Percentiles rank a stretch among this genome's conserved stretches.
Evolutionary conservation across 805 yeast species (phyloP).

Genomic region (Zygoascus bituminiphila): DNA sequence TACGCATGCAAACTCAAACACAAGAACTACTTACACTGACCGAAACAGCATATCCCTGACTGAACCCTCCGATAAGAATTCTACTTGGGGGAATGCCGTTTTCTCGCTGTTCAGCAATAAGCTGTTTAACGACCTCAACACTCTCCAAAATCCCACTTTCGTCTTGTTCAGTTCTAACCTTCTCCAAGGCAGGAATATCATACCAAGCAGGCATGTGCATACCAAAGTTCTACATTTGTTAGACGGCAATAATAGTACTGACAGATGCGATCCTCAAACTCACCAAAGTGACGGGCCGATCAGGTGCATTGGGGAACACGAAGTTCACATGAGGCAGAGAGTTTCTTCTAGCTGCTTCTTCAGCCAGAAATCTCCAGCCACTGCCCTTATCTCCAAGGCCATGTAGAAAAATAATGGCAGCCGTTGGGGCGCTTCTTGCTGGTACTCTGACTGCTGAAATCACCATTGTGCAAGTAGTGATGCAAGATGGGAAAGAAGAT

Average conservation of each 20-base stretch:
- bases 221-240: slow-evolving; percentile 49
- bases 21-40: slow-evolving; percentile 27
- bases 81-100: slow-evolving; percentile 35
- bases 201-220: slow-evolving; percentile 78
- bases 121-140: slow-evolving; percentile 23
- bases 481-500: neutral
- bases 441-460: slow-evolving; percentile 32
- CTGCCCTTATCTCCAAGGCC: slow-evolving; percentile 88
- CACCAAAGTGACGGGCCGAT: slow-evolving; percentile 50
- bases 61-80: slow-evolving; percentile 88
- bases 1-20: neutral
- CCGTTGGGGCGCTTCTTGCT: slow-evolving; percentile 39
- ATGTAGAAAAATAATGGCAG: slow-evolving; percentile 70
- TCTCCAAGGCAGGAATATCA: slow-evolving; percentile 44
- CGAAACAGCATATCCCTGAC: slow-evolving; percentile 86
- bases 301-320: slow-evolving; percentile 89
- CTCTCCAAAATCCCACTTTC: slow-evolving; percentile 31
- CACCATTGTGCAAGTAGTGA: slow-evolving; percentile 7
- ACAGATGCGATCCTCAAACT: too few relatives aligned
- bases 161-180: slow-evolving; percentile 28
- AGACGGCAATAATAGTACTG: too few relatives aligned
- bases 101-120: slow-evolving; percentile 24
- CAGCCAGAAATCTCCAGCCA: slow-evolving; percentile 84
- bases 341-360: slow-evolving; percentile 37
- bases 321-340: slow-evolving; percentile 53